Conservation (phyloP, 176 grass and related monocot species). For the Oryza officinalis region DNA sequence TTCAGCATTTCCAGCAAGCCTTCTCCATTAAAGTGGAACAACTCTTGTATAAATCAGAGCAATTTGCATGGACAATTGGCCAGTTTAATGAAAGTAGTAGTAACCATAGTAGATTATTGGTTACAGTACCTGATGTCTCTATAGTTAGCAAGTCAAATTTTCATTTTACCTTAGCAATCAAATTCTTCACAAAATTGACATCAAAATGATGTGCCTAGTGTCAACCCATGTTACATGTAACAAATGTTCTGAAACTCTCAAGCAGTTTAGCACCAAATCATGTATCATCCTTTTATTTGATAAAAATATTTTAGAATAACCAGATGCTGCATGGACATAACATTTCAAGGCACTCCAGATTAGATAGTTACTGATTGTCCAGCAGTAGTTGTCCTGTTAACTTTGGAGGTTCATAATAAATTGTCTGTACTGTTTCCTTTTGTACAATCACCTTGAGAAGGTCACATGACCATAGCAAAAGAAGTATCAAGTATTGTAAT, state of each 20-base stretch:
- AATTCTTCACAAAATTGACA: background rate
- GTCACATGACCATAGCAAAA: conserved; percentile 17
- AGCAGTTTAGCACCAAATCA: conserved; percentile 1
- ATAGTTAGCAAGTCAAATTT: background rate
- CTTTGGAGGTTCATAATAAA: conserved; percentile 18
- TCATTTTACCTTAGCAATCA: conserved; percentile 12
- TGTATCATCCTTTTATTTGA: background rate
- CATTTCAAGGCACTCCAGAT: conserved; percentile 22
- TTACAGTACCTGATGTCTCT: conserved; percentile 10
- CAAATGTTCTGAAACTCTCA: conserved; percentile 23
- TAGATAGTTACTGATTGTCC: conserved; percentile 16
- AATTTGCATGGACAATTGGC: background rate
- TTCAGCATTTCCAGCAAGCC: background rate
- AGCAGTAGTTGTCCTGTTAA: conserved; percentile 12
- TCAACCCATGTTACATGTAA: background rate
- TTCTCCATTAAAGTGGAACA: background rate
- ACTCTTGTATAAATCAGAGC: background rate
- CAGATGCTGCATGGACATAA: background rate
- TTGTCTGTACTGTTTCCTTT: conserved; percentile 5
- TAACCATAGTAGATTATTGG: background rate
- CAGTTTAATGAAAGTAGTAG: conserved; percentile 2
- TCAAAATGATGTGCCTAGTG: background rate
- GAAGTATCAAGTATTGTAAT: conserved; percentile 6
- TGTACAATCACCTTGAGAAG: conserved; percentile 26
- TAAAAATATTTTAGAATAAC: conserved; percentile 6